phyloP scores from a whole-genome alignment of 2,329 filamentous ascomycete genomes.

The Hypomyces rosellus region DNA sequence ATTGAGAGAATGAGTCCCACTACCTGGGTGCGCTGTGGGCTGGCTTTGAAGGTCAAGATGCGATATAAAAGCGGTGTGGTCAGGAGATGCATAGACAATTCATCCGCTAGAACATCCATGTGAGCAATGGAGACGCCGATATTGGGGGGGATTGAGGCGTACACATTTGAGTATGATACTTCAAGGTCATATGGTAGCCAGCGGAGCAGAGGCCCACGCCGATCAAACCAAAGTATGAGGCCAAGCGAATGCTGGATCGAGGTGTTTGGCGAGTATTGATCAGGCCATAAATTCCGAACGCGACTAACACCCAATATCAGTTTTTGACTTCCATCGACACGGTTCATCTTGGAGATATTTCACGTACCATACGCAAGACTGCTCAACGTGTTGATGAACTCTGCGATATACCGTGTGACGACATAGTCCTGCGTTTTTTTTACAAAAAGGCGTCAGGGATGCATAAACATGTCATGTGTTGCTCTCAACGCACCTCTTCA shows the following conservation, averaged over 20 bases:
- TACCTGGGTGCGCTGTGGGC: slow-evolving; percentile 18
- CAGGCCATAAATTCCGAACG: slow-evolving; percentile 34
- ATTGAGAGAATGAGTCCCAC: slow-evolving; percentile 16
- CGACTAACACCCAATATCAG: slow-evolving; percentile 21
- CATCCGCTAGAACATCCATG: slow-evolving; percentile 26
- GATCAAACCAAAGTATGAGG: slow-evolving; percentile 34
- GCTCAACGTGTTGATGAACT: slow-evolving; percentile 40
- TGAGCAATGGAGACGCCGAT: background rate
- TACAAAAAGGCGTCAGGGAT: background rate
- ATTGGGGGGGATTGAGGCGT: slow-evolving; percentile 6
- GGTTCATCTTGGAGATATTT: background rate
- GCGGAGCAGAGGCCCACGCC: slow-evolving; percentile 28
- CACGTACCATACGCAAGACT: slow-evolving; percentile 30
- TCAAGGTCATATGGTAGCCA: slow-evolving; percentile 28
- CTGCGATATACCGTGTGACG: slow-evolving; percentile 36
- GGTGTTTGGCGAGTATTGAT: slow-evolving; percentile 14
- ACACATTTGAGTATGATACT: slow-evolving; percentile 32
- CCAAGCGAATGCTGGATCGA: slow-evolving; percentile 20
- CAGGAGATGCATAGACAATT: slow-evolving; percentile 35
- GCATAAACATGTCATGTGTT: background rate
- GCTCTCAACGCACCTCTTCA: slow-evolving; percentile 20
- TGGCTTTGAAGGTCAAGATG: slow-evolving; percentile 30
- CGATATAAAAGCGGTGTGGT: slow-evolving; percentile 35
- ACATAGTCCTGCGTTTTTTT: slow-evolving; percentile 28
- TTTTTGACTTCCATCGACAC: background rate